These are phyloP conservation scores for Xylaria nigripes DNA, from an alignment of 495 filamentous ascomycete genomes.

Conservation along the genomic window DNA sequence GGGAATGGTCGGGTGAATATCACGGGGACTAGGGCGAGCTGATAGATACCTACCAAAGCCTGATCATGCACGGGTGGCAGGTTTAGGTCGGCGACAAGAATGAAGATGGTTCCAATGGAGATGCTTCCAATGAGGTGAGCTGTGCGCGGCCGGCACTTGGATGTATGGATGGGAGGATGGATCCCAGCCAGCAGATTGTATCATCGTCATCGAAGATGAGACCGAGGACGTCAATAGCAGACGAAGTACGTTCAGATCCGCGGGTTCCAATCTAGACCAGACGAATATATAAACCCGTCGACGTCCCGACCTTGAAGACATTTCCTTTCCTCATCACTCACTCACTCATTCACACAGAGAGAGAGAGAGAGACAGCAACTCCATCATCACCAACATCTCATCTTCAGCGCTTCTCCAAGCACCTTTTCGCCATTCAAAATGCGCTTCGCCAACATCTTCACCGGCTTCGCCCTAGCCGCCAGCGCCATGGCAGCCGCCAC, in stretches of 20 bases:
- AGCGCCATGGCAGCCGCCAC: conserved; percentile 10
- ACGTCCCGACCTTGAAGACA: too few species aligned
- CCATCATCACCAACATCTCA: too few species aligned
- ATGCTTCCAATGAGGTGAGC: too few species aligned
- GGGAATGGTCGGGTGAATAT: background rate
- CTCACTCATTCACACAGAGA: too few species aligned
- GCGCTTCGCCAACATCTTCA: background rate
- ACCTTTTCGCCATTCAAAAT: background rate
- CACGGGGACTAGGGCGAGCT: background rate
- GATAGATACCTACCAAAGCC: background rate
- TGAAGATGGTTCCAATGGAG: too few species aligned
- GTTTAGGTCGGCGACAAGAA: background rate
- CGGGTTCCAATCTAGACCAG: too few species aligned
- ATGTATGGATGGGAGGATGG: background rate
- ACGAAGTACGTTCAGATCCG: too few species aligned
- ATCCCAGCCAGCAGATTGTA: background rate
- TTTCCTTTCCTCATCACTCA: too few species aligned
- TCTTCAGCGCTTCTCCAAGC: too few species aligned
- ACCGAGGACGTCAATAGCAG: background rate
- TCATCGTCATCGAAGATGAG: background rate
- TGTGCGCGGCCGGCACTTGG: background rate
- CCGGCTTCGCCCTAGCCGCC: conserved; percentile 2
- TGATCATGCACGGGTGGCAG: background rate
- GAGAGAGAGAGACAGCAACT: too few species aligned
- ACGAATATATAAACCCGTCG: too few species aligned